phyloP scores from a whole-genome alignment of 306 rosid genomes.

The Quercus parvula region DNA sequence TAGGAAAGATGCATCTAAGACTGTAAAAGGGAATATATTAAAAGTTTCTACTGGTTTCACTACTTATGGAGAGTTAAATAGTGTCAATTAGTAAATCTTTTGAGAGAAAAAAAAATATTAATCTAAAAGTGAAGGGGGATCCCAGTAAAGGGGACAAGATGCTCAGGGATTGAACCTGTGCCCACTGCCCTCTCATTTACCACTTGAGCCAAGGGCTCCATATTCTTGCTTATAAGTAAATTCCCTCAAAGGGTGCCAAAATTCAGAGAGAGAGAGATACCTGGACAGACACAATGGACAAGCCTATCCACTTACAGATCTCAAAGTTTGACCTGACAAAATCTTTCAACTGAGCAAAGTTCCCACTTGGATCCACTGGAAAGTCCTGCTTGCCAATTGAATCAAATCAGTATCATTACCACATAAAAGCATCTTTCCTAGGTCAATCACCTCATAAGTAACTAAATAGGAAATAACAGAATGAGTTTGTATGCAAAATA shows the following conservation, averaged over 20 bases:
- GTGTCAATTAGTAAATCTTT: background rate
- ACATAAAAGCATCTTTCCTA: background rate
- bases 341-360: constrained; percentile 56
- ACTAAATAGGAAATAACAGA: background rate
- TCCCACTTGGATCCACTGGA: constrained; percentile 68
- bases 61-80: background rate
- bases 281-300: constrained; percentile 63
- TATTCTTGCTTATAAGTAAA: background rate
- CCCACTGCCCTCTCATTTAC: no score
- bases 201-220: no score
- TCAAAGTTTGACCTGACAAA: constrained; percentile 59
- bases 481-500: background rate
- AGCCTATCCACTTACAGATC: constrained; percentile 73
- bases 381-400: constrained; percentile 56
- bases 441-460: background rate
- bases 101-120: no score
- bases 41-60: background rate
- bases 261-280: constrained; percentile 28
- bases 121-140: no score
- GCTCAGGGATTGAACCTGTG: no score
- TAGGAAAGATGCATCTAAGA: background rate
- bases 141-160: no score
- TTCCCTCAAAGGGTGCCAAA: background rate
- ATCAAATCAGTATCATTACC: constrained; percentile 10
- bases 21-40: background rate